A percentile compares a stretch with the other conserved stretches of the same genome.
These are phyloP conservation scores for Globisporangium camurandrum DNA, from an alignment of 352 stramenopile genomes.

Conservation along the genomic window DNA sequence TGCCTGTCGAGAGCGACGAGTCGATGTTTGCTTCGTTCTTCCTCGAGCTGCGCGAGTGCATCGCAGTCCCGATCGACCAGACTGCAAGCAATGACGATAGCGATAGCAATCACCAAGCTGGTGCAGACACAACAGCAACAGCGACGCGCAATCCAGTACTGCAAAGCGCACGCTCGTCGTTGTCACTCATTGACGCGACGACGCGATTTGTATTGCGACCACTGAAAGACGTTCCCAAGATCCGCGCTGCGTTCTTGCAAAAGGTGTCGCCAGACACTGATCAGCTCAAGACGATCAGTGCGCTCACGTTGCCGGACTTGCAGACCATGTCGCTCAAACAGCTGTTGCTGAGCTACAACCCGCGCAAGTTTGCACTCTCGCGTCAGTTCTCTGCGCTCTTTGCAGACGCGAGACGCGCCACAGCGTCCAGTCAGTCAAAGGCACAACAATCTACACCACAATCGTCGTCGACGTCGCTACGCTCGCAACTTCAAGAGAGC, in stretches of 20 bases:
- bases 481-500: background rate
- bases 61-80: constrained; percentile 15
- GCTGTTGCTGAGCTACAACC: constrained; percentile 62
- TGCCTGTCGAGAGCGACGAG: constrained; percentile 47
- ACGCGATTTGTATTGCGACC: constrained; percentile 19
- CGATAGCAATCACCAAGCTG: background rate
- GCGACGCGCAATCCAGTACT: too few species aligned
- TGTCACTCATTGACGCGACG: constrained; percentile 7
- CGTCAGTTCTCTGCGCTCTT: constrained; percentile 49
- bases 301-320: constrained; percentile 35
- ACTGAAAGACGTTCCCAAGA: constrained; percentile 40
- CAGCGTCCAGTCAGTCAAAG: too few species aligned
- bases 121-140: background rate
- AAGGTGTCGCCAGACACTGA: constrained; percentile 39
- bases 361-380: constrained; percentile 60
- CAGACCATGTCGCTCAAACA: constrained; percentile 69
- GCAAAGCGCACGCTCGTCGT: constrained; percentile 1
- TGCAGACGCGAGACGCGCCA: background rate
- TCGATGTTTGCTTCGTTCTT: constrained; percentile 44
- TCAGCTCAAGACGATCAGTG: constrained; percentile 33
- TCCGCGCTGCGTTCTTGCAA: constrained; percentile 46
- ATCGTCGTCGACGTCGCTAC: background rate
- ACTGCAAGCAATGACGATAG: background rate
- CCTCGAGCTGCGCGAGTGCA: constrained; percentile 38
- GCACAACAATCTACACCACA: background rate